phyloP scores from a whole-genome alignment of 805 yeast species.

The Saccharomycopsis malanga region DNA sequence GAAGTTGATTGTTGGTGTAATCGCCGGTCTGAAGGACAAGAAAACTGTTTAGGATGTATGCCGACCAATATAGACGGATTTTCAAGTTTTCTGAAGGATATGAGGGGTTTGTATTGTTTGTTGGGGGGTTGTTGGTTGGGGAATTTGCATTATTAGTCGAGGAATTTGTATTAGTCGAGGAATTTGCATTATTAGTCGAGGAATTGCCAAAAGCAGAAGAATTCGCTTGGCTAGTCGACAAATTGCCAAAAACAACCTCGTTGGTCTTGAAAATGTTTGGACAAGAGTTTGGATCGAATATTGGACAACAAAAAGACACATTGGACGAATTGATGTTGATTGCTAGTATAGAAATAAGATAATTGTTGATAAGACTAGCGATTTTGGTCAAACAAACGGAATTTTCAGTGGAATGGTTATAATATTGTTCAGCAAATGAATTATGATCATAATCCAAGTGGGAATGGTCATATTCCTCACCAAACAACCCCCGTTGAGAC shows the following conservation, averaged over 20 bases:
- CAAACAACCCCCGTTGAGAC: neutral
- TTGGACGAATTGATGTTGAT: constrained; percentile 26
- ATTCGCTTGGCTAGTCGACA: neutral
- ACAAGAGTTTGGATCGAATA: no score
- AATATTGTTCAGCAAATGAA: neutral
- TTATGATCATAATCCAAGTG: neutral
- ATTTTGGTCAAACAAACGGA: neutral
- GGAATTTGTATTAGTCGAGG: neutral
- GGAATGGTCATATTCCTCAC: neutral
- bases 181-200: neutral
- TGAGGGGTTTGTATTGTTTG: neutral
- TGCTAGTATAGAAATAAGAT: constrained; percentile 25
- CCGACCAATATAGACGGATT: constrained; percentile 40
- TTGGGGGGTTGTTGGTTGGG: constrained; percentile 7
- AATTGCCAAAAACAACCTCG: neutral
- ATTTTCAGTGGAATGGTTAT: neutral
- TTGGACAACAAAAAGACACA: no score
- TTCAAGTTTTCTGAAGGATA: constrained; percentile 25
- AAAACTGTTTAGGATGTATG: constrained; percentile 28
- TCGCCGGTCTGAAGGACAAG: constrained; percentile 15
- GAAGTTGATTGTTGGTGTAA: constrained; percentile 15
- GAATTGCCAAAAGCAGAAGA: neutral
- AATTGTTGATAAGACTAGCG: constrained; percentile 4
- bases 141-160: constrained; percentile 15
- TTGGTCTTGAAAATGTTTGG: no score